Base-by-base conservation (phyloP, 108 stramenopile species). In the Bacterosira constricta region DNA sequence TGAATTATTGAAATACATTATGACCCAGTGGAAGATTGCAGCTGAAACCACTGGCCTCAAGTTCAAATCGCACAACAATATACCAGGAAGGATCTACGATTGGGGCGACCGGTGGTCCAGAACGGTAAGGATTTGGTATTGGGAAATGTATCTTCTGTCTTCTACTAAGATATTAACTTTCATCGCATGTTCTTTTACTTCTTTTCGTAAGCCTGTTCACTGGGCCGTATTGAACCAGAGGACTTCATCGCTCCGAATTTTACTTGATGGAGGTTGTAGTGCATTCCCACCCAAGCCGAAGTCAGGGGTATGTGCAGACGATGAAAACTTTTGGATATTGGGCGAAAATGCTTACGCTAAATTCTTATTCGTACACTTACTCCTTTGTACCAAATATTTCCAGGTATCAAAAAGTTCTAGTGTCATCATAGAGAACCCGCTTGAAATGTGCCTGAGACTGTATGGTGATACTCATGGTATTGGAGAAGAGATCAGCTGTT, bases 191-290 rank as follows among this genome's bases (percentile, higher is more conserved):
- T n/a, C n/a, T n/a, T n/a, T n/a, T n/a, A n/a, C n/a, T n/a, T n/a
- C n/a, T n/a, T 86, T 66, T 32, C 69, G 93, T 61, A 87, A 90
- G 2, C 87, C 94, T 11, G 91, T 92, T 25, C 94, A 95, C 65
- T 95, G 94, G 94, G 91, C 94, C 6, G 77, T 90, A 18, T 64
- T 95, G 39, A 91, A 95, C 69, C 85, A 87, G 29, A 74, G 84
- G 35, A 67, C 85, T 17, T 74, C 79, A 17, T 75, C 89, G 1
- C 77, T 91, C n/a, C 38, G 53, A 35, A 63, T 88, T 11, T 67
- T 89, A n/a, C 51, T 94, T 21, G 67, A 80, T 18, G 52, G 64
- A 10, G 93, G 93, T 10, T 91, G 86, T 46, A 78, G 75, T 66
- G 78, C 93, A 10, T 64, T 61, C 41, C 90, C 90, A 23, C 70